These are phyloP conservation scores for Allomyces javanicus DNA, from an alignment of 192 early-diverging fungal genomes.

Conservation along the genomic window DNA sequence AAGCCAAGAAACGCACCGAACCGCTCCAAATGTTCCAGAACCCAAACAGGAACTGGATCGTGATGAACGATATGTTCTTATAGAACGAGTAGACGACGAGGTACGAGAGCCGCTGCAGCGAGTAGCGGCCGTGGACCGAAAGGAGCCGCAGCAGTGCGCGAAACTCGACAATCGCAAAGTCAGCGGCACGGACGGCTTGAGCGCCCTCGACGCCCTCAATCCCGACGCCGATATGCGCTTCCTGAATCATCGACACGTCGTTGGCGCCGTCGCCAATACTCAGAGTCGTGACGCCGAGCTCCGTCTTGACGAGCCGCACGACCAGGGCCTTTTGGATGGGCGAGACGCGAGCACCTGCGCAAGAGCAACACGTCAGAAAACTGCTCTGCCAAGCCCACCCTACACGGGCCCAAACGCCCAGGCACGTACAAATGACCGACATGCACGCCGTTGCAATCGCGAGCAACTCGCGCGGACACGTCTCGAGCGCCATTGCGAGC, in stretches of 20 bases:
- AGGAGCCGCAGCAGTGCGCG: constrained; percentile 23
- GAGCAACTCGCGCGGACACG: constrained; percentile 10
- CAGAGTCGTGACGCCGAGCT: constrained; percentile 39
- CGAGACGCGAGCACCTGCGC: constrained; percentile 27
- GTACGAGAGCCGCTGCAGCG: constrained; percentile 15
- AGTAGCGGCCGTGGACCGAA: constrained; percentile 31
- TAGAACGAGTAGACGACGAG: constrained; percentile 39
- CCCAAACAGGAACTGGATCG: constrained; percentile 88
- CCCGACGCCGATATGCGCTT: constrained; percentile 41
- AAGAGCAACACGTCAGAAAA: too few species aligned
- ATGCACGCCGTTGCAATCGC: constrained; percentile 18
- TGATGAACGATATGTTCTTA: constrained; percentile 95
- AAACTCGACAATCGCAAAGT: constrained; percentile 38
- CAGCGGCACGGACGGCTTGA: constrained; percentile 34
- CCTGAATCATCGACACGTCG: constrained; percentile 18
- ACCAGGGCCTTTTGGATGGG: constrained; percentile 60
- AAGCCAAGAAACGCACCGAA: background rate
- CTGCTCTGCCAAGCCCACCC: too few species aligned
- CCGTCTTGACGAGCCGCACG: constrained; percentile 44
- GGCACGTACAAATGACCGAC: constrained; percentile 30
- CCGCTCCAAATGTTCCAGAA: constrained; percentile 15
- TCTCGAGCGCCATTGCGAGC: constrained; percentile 3
- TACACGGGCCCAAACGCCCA: too few species aligned
- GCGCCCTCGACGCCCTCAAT: constrained; percentile 37
- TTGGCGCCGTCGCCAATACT: constrained; percentile 45